Conservation (phyloP, 164 flowering plant genomes). For the Vitis rupestris region DNA sequence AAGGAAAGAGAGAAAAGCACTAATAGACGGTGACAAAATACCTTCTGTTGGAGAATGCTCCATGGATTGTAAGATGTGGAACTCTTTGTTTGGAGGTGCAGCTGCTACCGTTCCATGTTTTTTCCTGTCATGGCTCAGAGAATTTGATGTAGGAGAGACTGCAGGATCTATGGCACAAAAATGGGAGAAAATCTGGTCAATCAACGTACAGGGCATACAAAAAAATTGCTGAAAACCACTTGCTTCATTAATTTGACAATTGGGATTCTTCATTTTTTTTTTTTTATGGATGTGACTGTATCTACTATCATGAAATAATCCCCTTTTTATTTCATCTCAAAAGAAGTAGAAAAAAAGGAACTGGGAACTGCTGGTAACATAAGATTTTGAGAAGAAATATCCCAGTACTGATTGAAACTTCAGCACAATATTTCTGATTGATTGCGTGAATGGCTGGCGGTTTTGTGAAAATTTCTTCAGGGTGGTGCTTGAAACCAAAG, state of each 20-base stretch:
- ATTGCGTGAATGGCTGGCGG: neutral
- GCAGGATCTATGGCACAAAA: constrained; percentile 15
- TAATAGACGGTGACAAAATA: neutral
- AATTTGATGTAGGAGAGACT: constrained; percentile 16
- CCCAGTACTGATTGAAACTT: too few relatives aligned
- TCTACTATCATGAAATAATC: too few relatives aligned
- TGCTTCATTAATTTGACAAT: too few relatives aligned
- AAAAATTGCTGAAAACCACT: too few relatives aligned
- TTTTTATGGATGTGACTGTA: too few relatives aligned
- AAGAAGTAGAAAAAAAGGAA: too few relatives aligned
- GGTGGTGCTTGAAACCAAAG: neutral
- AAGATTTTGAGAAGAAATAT: too few relatives aligned
- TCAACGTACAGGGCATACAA: neutral
- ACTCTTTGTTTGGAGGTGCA: constrained; percentile 13
- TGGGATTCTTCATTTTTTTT: too few relatives aligned
- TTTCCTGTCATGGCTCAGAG: constrained; percentile 14
- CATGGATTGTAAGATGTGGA: constrained; percentile 4
- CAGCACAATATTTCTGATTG: neutral
- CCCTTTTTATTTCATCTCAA: too few relatives aligned
- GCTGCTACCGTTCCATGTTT: constrained; percentile 14
- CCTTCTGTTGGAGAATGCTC: constrained; percentile 22
- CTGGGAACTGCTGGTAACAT: too few relatives aligned
- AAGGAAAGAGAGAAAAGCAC: neutral
- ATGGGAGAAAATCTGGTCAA: neutral
- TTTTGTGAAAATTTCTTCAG: neutral